These are phyloP conservation scores for Penicillium herquei DNA, from an alignment of 495 filamentous ascomycete species.

Conservation along the genomic window DNA sequence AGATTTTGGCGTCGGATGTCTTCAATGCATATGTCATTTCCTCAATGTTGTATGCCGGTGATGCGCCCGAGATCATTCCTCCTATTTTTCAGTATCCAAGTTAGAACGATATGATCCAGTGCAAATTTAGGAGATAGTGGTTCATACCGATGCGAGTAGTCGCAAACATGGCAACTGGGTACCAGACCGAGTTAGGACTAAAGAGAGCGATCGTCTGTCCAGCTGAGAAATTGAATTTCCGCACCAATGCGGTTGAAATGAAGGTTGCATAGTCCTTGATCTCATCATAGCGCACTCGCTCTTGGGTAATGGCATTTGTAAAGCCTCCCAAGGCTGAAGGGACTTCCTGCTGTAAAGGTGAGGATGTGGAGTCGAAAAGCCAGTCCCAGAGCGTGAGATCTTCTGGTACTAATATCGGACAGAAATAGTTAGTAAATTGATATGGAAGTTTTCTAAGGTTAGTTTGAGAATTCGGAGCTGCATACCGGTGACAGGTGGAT, in stretches of 20 bases:
- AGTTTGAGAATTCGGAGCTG: neutral
- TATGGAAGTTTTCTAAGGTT: neutral
- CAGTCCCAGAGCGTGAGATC: slow-evolving; percentile 58
- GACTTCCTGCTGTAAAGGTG: slow-evolving; percentile 30
- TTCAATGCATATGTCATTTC: slow-evolving; percentile 62
- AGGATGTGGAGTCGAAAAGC: slow-evolving; percentile 56
- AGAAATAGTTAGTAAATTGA: neutral
- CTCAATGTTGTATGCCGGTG: slow-evolving; percentile 58
- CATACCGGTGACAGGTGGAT: slow-evolving; percentile 4
- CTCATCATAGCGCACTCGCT: slow-evolving; percentile 51
- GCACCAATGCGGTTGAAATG: slow-evolving; percentile 56
- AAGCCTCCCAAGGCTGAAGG: slow-evolving; percentile 47
- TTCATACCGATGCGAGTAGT: slow-evolving; percentile 40
- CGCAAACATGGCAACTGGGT: slow-evolving; percentile 58
- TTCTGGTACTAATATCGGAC: slow-evolving; percentile 41
- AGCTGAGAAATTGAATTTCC: slow-evolving; percentile 44
- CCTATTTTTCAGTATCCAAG: slow-evolving; percentile 17
- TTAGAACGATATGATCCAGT: too few species aligned
- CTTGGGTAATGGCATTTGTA: slow-evolving; percentile 54
- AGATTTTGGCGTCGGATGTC: slow-evolving; percentile 50
- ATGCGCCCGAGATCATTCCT: slow-evolving; percentile 54
- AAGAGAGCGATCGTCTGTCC: slow-evolving; percentile 56
- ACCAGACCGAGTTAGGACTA: slow-evolving; percentile 59
- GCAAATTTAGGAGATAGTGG: neutral
- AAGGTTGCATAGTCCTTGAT: slow-evolving; percentile 51